These are phyloP conservation scores for Ligustrum vulgare DNA, from an alignment of 257 asterid species.

Conservation along the genomic window DNA sequence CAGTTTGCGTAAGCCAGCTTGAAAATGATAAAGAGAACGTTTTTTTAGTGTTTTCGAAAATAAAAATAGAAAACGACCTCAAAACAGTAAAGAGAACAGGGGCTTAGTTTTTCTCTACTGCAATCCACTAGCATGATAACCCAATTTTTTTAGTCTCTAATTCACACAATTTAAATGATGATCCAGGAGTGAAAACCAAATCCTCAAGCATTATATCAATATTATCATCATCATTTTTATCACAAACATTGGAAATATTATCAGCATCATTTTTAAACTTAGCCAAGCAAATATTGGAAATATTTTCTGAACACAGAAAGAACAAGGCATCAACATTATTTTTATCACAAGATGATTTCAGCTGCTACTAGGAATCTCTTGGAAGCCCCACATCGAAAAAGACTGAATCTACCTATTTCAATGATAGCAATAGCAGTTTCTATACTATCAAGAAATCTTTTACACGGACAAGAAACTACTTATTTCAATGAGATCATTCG, in stretches of 20 bases:
- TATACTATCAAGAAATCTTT: constrained; percentile 27
- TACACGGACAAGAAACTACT: constrained; percentile 36
- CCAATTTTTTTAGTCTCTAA: neutral
- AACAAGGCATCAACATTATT: no score
- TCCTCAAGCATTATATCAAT: neutral
- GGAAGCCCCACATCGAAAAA: constrained; percentile 15
- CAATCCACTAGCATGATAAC: neutral
- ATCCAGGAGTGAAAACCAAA: neutral
- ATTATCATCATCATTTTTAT: no score
- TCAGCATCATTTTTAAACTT: no score
- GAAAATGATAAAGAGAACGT: no score
- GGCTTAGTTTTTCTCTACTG: neutral
- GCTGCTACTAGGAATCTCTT: constrained; percentile 19
- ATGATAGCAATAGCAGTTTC: constrained; percentile 23
- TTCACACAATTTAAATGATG: neutral
- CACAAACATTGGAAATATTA: no score
- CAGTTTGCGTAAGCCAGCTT: no score
- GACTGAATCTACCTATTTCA: constrained; percentile 34
- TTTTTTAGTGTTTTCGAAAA: no score
- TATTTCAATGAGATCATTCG: constrained; percentile 25
- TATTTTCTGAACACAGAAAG: no score
- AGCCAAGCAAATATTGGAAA: no score
- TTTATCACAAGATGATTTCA: no score
- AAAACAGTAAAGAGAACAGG: no score
- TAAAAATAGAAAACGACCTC: no score